A percentile compares a stretch with the other conserved stretches of the same genome.
Conservation (phyloP, 106 monocot species). For the Allium cepa region DNA sequence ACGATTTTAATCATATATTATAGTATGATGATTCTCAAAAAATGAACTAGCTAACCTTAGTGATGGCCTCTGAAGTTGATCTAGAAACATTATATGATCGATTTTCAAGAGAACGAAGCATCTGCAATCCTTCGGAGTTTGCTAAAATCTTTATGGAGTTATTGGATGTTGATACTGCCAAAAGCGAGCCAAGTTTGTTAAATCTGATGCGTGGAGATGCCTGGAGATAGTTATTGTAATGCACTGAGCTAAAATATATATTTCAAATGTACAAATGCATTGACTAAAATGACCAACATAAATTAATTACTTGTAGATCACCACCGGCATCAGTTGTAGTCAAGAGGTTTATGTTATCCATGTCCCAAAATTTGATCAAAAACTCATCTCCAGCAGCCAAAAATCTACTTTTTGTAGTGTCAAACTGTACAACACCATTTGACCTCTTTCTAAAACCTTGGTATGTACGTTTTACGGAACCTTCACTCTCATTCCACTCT, state of each 20-base stretch:
- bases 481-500: conserved; percentile 57
- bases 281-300: neutral
- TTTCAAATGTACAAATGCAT: neutral
- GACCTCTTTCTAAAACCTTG: conserved; percentile 36
- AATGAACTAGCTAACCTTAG: conserved; percentile 13
- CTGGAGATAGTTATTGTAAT: neutral
- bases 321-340: conserved; percentile 41
- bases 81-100: conserved; percentile 12
- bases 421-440: conserved; percentile 44
- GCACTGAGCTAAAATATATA: neutral
- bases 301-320: conserved; percentile 29
- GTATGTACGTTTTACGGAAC: conserved; percentile 38
- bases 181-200: conserved; percentile 20
- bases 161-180: conserved; percentile 18
- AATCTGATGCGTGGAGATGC: conserved; percentile 21
- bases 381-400: conserved; percentile 65
- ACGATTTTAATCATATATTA: neutral
- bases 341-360: conserved; percentile 43
- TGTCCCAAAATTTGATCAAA: conserved; percentile 58
- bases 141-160: conserved; percentile 20
- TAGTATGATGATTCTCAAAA: neutral
- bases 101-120: conserved; percentile 1
- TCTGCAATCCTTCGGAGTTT: conserved; percentile 14
- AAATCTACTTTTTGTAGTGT: conserved; percentile 44
- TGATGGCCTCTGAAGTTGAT: conserved; percentile 9